Conservation (phyloP, 2,329 filamentous ascomycete species). For the Colletotrichum sp. region DNA sequence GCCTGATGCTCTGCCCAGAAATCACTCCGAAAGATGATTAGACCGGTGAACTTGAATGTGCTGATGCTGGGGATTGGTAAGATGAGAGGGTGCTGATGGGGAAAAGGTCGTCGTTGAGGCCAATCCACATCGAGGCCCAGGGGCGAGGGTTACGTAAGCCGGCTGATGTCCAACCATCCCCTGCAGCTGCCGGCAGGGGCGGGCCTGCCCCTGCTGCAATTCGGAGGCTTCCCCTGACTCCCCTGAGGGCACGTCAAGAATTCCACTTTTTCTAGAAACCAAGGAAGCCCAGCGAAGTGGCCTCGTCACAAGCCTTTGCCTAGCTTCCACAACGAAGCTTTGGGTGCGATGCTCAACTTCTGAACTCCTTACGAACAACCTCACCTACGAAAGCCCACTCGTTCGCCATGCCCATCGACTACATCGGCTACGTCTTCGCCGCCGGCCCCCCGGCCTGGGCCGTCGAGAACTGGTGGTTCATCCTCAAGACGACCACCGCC, state of each 20-base stretch:
- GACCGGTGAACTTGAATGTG: neutral
- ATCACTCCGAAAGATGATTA: neutral
- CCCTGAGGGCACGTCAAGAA: neutral
- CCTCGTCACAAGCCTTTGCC: neutral
- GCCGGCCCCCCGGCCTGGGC: conserved; percentile 57
- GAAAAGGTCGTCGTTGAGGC: neutral
- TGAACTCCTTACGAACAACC: neutral
- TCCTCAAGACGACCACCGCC: conserved; percentile 43
- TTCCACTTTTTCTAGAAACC: conserved; percentile 16
- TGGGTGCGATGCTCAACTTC: neutral
- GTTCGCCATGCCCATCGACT: conserved; percentile 56
- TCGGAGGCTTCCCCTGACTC: neutral
- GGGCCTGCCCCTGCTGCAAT: conserved; percentile 9
- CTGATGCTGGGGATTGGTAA: neutral
- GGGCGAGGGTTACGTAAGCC: neutral
- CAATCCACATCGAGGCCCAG: neutral
- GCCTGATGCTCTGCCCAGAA: neutral
- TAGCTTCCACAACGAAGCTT: neutral
- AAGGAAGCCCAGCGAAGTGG: neutral
- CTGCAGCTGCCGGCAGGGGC: neutral
- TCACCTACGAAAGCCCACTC: conserved; percentile 16
- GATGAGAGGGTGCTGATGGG: neutral
- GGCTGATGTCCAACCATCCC: neutral
- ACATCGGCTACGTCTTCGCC: conserved; percentile 49
- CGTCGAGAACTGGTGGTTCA: conserved; percentile 45